Base-by-base conservation (phyloP, 1,139 yeast genomes). In the Pichia cactophila region DNA sequence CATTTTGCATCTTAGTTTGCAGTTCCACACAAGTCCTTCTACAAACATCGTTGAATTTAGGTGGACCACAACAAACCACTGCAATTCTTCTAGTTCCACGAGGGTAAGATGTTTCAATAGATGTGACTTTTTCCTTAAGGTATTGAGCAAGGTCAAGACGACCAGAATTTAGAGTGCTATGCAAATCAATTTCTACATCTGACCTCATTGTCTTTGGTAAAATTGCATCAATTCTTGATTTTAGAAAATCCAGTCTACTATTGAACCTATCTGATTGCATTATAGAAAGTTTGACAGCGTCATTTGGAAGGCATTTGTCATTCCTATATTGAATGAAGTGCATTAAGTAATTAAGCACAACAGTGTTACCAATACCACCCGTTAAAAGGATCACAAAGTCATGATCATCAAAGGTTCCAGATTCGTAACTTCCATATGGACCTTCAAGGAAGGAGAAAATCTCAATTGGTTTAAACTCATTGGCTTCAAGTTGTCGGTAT, bases 381-480 rank as follows among this genome's bases (percentile, higher is more conserved):
- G 49, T 45, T 2, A 50, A 11, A 8, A 45, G 31, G 14, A 50
- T 33, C 10, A 44, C 29, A 36, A 44, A 45, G 31, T 48, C 47
- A 39, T 41, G 43, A 8, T 44, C 46, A 11, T 45, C 33, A 41
- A 48, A 50, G 1, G 33, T 11, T n/a, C 41, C 38, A 16, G 41
- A 42, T 16, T 44, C 48, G 23, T 43, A 41, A 20, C 44, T 38
- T 3, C 53, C 51, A 41, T 50, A 48, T 14, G 53, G 53, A 0
- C 86, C 86, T 55, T 81, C 86, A 16, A 81, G 63, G 2, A 70
- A 60, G 1, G 77, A 71, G 46, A 8, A 11, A 5, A 50, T 45
- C 16, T 43, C 42, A 31, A 38, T 14, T 35, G 51, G 44, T 5
- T 43, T 17, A 16, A 43, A 44, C 4, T 41, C 23, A 8, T 44